phyloP scores from a whole-genome alignment of 106 monocot species.

The Gastrodia elata region DNA sequence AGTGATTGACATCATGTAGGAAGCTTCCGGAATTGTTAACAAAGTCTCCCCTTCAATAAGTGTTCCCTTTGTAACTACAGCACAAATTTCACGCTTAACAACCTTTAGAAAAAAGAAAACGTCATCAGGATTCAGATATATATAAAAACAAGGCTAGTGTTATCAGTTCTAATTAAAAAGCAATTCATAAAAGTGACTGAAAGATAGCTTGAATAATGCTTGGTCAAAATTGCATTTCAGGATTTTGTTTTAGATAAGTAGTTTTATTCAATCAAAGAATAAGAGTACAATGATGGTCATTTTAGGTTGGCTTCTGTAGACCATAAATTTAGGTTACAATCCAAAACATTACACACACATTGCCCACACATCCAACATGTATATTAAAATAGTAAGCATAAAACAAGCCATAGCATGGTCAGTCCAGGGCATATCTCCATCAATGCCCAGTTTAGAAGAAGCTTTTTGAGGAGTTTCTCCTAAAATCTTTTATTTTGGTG shows the following conservation, averaged over 20 bases:
- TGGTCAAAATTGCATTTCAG: not conserved
- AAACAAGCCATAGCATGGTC: too few species aligned
- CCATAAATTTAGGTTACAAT: not conserved
- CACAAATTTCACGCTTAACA: conserved; percentile 99
- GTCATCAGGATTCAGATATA: not conserved
- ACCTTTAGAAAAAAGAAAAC: conserved; percentile 44
- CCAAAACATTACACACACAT: too few species aligned
- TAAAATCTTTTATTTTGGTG: too few species aligned
- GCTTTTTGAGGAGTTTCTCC: too few species aligned
- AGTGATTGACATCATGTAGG: conserved; percentile 77
- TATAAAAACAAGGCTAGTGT: not conserved
- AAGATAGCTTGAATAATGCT: not conserved
- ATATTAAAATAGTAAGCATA: too few species aligned
- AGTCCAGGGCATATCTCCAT: too few species aligned
- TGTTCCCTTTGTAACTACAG: conserved; percentile 87
- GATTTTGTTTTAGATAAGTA: too few species aligned
- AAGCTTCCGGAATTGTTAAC: conserved; percentile 58
- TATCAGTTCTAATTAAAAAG: not conserved
- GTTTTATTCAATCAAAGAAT: too few species aligned
- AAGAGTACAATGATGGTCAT: too few species aligned
- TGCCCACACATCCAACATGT: too few species aligned
- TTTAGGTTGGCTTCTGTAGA: not conserved
- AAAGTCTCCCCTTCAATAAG: conserved; percentile 73
- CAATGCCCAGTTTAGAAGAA: too few species aligned
- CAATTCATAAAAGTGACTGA: not conserved